Evolutionary conservation across 148 eudicot genomes (phyloP), one percentile per base, ranked within the genome.

Genomic region (Agrostemma githago): DNA sequence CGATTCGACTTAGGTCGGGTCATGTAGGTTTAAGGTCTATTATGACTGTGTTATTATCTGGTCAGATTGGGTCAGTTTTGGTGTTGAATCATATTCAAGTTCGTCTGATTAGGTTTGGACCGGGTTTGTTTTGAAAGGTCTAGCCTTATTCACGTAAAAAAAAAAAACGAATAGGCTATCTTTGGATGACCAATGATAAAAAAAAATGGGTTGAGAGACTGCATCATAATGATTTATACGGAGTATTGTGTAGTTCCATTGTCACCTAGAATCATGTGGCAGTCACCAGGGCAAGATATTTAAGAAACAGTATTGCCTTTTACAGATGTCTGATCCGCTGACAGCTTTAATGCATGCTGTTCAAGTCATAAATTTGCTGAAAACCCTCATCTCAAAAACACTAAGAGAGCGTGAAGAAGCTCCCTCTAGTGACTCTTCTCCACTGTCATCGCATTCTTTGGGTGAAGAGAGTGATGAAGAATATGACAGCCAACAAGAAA

Each of bases 341-440:
- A 91, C 97, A 43, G 94, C 97, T 43, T 85, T 93, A 37, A 91
- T 91, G 97, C 98, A 93, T 44, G 94, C 96, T 43, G 96, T 93
- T 70, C 97, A 95, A 92, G 92, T 95, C 68, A 95, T 92, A 96
- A 95, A 96, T 85, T 77, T 96, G 82, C 86, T 93, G 60, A 91
- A 93, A 83, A 93, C 94, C 51, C 83, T 93, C 62, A 90, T 93
- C 75, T 83, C 64, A 43, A 91, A 78, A 84, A 89, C 92, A 37
- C 84, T 93, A 34, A 82, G 97, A 72, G 94, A 91, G 42, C 89
- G 92, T 2, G 92, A 89, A 48, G 95, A 88, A 78, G 82, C 79
- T 9, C 75, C 65, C 16, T 77, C 74, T 20, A 88, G 77, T 38
- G 88, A 59, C 10, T 84, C 85, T 78, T 90, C 97, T 19, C 96